Base-by-base conservation (phyloP, 2,329 filamentous ascomycete species). In the Helminthosporium solani region DNA sequence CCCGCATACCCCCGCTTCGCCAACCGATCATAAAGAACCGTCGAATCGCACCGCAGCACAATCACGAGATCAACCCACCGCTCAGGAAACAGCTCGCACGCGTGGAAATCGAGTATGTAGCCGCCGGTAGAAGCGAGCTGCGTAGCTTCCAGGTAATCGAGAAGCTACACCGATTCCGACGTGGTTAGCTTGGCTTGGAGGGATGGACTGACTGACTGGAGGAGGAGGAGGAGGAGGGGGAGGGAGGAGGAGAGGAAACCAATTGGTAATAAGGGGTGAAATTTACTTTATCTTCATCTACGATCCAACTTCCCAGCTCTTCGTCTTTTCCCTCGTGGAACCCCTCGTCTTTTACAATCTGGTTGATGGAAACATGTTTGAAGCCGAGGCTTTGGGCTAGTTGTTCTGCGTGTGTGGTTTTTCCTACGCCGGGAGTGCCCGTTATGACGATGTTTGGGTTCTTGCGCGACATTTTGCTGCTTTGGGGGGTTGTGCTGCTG, bases 91-190 rank as follows among this genome's bases (percentile, higher is more conserved):
- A 97, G 74, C 63, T 97, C 94, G 74, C 92, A 97, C 2, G 91
- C 92, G 73, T 99, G 94, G 92, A 94, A 99, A 74, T 99, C 94
- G 64, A 99, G 87, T 58, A 99, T 84, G 70, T 84, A 88, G 16
- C 94, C 94, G 46, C 92, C 92, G 16, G 80, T 73, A 52, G 85
- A 41, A 47, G 55, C 47, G 14, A 70, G 80, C 31, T 88, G 80
- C 50, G 94, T 86, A 46, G 88, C 81, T 73, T 97, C 94, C 46
- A 99, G 86, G 38, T 87, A 83, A 67, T 99, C 94, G 18, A 99
- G 79, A 25, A 99, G 75, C 85, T 90, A n/a, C n/a, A n/a, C n/a
- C n/a, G n/a, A n/a, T n/a, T n/a, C n/a, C n/a, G n/a, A n/a, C n/a
- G n/a, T n/a, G n/a, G n/a, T n/a, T n/a, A n/a, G n/a, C n/a, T n/a